These are phyloP conservation scores for Hsuehochloa calcarea DNA, from an alignment of 176 grass and related monocot genomes.

Conservation along the genomic window DNA sequence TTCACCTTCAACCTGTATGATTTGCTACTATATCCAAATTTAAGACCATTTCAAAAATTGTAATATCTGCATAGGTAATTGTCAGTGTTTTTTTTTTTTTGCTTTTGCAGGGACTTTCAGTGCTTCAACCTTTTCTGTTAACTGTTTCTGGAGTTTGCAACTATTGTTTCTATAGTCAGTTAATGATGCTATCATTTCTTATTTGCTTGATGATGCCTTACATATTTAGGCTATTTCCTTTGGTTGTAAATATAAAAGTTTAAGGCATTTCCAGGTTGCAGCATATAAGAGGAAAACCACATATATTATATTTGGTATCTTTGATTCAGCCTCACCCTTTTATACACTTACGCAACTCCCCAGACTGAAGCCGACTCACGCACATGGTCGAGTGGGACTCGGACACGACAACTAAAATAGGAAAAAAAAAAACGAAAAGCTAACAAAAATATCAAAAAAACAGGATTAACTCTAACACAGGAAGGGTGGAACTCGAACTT, in stretches of 20 bases:
- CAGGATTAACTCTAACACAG: too few relatives aligned
- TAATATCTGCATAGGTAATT: not conserved
- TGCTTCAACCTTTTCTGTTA: not conserved
- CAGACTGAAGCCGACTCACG: too few relatives aligned
- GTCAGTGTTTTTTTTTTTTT: too few relatives aligned
- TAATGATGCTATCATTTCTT: not conserved
- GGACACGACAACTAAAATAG: too few relatives aligned
- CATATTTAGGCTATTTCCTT: conserved; percentile 6
- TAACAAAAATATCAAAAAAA: too few relatives aligned
- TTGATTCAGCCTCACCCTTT: too few relatives aligned
- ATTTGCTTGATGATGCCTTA: not conserved
- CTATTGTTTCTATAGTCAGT: not conserved
- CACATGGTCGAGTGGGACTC: too few relatives aligned
- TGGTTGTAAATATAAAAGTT: not conserved
- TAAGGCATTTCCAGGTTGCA: conserved; percentile 5
- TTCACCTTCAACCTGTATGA: not conserved
- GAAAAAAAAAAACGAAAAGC: too few relatives aligned
- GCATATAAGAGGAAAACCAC: not conserved
- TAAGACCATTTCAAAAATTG: not conserved
- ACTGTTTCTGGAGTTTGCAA: conserved; percentile 18
- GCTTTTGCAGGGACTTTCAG: not conserved
- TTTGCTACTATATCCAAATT: not conserved
- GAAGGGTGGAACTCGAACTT: too few relatives aligned
- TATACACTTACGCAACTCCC: too few relatives aligned
- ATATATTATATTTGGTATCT: not conserved